Percentiles rank a stretch among this genome's conserved stretches.
phyloP scores from a whole-genome alignment of 2,329 filamentous ascomycete genomes.

The Fusarium transvaalense region DNA sequence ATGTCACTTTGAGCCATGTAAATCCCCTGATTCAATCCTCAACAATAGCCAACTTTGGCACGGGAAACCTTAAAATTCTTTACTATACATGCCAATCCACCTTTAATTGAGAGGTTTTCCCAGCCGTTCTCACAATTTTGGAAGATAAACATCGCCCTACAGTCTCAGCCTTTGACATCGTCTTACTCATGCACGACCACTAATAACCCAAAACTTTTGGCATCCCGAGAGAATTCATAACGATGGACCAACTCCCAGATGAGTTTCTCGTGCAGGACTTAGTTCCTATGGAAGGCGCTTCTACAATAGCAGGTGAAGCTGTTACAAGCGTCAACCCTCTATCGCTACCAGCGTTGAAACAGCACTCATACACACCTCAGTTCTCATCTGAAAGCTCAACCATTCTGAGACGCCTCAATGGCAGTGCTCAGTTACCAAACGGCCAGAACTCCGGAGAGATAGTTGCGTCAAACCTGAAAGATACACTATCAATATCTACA shows the following conservation, averaged over 20 bases:
- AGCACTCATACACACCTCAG: slow-evolving; percentile 49
- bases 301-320: not conserved
- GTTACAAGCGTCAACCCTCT: not conserved
- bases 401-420: slow-evolving; percentile 49
- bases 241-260: slow-evolving; percentile 13
- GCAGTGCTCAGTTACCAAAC: not conserved
- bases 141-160: not conserved
- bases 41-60: slow-evolving; percentile 14
- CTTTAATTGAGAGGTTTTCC: not conserved
- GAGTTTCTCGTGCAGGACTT: not conserved
- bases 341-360: slow-evolving; percentile 1
- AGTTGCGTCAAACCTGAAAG: slow-evolving; percentile 7
- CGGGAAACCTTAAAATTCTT: not conserved
- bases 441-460: not conserved
- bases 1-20: slow-evolving; percentile 32
- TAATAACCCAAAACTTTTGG: slow-evolving; percentile 1
- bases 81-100: not conserved
- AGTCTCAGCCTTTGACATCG: not conserved
- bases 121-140: not conserved
- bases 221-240: not conserved
- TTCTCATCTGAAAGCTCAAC: slow-evolving; percentile 47
- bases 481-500: slow-evolving; percentile 34
- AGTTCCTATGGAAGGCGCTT: not conserved
- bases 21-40: slow-evolving; percentile 19
- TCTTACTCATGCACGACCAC: slow-evolving; percentile 13